Base-by-base conservation (phyloP, 2,329 filamentous ascomycete genomes). In the Metarhizium rileyi region DNA sequence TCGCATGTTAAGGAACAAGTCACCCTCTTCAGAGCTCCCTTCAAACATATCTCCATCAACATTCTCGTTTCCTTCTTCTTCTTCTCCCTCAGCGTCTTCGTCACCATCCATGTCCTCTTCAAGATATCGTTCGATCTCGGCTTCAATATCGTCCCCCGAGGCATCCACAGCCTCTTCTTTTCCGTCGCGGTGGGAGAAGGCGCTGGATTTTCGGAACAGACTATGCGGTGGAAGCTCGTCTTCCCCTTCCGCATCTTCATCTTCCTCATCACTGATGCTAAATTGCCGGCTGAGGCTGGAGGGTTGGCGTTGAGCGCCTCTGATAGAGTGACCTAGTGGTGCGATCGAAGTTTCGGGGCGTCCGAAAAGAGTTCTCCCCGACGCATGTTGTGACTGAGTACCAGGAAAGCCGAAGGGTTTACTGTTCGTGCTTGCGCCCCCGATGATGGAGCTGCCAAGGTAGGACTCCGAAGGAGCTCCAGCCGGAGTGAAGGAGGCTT, bases 401-500 rank as follows among this genome's bases (percentile, higher is more conserved):
- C 58, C 59, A n/a, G 68, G 67, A 49, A 73, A 73, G 51, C 59
- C 67, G 18, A 64, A 62, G 0, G 71, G 58, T 44, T 70, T 73
- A 16, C 64, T 63, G 18, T 64, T 63, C 30, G 63, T 63, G 35
- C 64, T 63, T 57, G 66, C 65, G 41, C 65, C 70, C 44, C 69
- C 70, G 65, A 75, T 66, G 48, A 78, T 70, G 35, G 77, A 79
- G 63, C 76, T 78, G 50, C 76, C 73, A 35, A 80, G 63, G 56
- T 70, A 79, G 12, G 74, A 75, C 27, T 70, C 74, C 22, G 77
- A 76, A 0, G 77, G 77, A 16, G 76, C 76, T 50, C 78, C 78
- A 16, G 70, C 69, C 1, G 77, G 76, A 1, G 77, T 79, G 63
- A 79, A 80, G 41, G 75, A 78, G 4, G 71, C 71, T 8, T 70